Evolutionary conservation across 306 rosid genomes (phyloP).

Genomic region (Sophora flavescens): DNA sequence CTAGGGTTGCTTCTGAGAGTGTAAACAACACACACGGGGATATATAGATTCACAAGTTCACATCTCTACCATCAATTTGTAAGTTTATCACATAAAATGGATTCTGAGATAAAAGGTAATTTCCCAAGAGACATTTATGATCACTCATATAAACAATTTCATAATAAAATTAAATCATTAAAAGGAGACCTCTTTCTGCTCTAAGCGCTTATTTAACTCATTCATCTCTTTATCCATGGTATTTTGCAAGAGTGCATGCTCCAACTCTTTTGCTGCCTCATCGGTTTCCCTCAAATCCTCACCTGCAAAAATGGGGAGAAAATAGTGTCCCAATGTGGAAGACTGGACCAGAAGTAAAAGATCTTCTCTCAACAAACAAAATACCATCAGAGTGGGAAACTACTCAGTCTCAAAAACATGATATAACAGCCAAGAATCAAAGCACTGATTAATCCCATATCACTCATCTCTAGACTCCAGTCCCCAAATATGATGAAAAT

Average conservation of each 20-base stretch:
- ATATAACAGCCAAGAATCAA: slow-evolving; percentile 16
- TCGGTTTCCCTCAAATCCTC: slow-evolving; percentile 65
- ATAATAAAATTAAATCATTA: slow-evolving; percentile 15
- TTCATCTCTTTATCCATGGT: slow-evolving; percentile 79
- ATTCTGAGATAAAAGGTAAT: slow-evolving; percentile 2
- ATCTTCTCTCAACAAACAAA: slow-evolving; percentile 35
- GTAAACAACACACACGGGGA: neutral
- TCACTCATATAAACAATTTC: slow-evolving; percentile 14
- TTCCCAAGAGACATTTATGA: slow-evolving; percentile 4
- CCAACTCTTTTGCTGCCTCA: slow-evolving; percentile 69
- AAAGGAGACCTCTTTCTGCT: slow-evolving; percentile 81
- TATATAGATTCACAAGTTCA: slow-evolving; percentile 19
- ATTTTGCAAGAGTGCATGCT: slow-evolving; percentile 71
- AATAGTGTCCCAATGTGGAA: slow-evolving; percentile 38
- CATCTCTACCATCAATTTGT: slow-evolving; percentile 17
- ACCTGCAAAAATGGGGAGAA: slow-evolving; percentile 51
- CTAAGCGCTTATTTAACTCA: slow-evolving; percentile 78
- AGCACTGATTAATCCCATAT: slow-evolving; percentile 30
- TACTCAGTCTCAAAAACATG: slow-evolving; percentile 30
- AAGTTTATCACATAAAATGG: slow-evolving; percentile 12
- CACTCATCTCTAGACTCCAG: neutral
- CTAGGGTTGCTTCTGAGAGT: neutral
- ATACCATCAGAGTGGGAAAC: slow-evolving; percentile 28
- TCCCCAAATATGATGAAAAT: neutral
- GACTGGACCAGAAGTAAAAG: slow-evolving; percentile 37